phyloP scores from a whole-genome alignment of 306 rosid genomes.

The Quercus suber region DNA sequence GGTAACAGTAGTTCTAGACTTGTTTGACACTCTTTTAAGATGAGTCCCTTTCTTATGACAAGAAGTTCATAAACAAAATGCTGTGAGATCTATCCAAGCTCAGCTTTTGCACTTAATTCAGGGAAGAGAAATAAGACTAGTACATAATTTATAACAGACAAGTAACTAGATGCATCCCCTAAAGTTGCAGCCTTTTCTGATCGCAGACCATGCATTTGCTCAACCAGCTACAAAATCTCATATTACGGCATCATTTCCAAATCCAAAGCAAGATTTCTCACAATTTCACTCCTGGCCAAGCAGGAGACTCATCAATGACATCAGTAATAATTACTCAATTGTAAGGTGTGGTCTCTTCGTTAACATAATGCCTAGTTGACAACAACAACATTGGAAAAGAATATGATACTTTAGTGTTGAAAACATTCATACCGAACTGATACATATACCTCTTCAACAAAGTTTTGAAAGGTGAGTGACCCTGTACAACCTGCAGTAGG shows the following conservation, averaged over 20 bases:
- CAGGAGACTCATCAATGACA: not conserved
- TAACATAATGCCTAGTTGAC: not conserved
- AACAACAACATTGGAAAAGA: not conserved
- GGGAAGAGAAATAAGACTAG: not conserved
- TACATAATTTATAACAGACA: not conserved
- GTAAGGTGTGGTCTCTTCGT: not conserved
- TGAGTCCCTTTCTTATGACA: not conserved
- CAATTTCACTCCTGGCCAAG: not conserved
- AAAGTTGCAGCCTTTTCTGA: not conserved
- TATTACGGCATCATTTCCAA: not conserved
- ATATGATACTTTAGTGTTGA: not conserved
- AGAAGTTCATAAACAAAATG: not conserved
- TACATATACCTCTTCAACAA: conserved; percentile 26
- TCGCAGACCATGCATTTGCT: not conserved
- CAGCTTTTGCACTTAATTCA: not conserved
- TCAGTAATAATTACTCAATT: too few species aligned
- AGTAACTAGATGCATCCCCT: not conserved
- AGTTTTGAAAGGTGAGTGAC: conserved; percentile 31
- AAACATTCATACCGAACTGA: not conserved
- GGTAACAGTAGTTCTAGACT: not conserved
- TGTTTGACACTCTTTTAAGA: not conserved
- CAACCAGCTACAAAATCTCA: not conserved
- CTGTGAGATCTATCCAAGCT: not conserved
- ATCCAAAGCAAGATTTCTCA: not conserved
- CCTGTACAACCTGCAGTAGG: conserved; percentile 34